Evolutionary conservation across 805 yeast genomes (phyloP), one percentile per base, ranked within the genome.

Genomic region (Ogataea salicorniae): DNA sequence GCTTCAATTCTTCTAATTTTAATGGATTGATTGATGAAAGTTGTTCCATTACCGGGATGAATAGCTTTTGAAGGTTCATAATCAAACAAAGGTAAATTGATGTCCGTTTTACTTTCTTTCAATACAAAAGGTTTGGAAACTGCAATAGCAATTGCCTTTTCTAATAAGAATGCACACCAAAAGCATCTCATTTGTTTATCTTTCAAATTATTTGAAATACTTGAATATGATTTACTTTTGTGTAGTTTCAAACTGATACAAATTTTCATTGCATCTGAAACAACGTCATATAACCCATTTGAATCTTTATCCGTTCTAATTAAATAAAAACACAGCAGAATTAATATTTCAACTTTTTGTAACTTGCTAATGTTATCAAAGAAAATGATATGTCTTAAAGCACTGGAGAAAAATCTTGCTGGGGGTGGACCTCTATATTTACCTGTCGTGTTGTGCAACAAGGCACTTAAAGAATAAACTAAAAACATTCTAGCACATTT

Each of bases 141-240:
- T 8, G 84, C 79, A 36, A 80, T 75, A 36, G 82, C 75, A 42
- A 80, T 77, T 66, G 81, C 73, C 58, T 84, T 73, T 56, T 82
- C 87, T 40, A 80, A 58, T n/a, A 79, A 57, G 59, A 81, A 82
- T 7, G 76, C 75, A 58, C 83, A 77, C 87, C 87, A 82, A 66
- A 83, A 82, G 16, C 79, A 64, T 52, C 86, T 70, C 63, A 79
- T 61, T 56, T 71, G 73, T 45, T 70, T 68, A 51, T 74, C 72
- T 45, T 53, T 55, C 18, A 54, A 43, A 31, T 56, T 55, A 22
- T 53, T 31, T 15, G 62, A 36, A 23, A 66, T 57, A 33, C 60
- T 60, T 37, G 56, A 47, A 53, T 74, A 74, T 2, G 72, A 54
- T 38, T 55, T 58, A 14, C 64, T 55, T 51, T 67, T 70, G 55